These are phyloP conservation scores for Tulasnella sp. DNA, from an alignment of 768 basidiomycete species.

Conservation along the genomic window DNA sequence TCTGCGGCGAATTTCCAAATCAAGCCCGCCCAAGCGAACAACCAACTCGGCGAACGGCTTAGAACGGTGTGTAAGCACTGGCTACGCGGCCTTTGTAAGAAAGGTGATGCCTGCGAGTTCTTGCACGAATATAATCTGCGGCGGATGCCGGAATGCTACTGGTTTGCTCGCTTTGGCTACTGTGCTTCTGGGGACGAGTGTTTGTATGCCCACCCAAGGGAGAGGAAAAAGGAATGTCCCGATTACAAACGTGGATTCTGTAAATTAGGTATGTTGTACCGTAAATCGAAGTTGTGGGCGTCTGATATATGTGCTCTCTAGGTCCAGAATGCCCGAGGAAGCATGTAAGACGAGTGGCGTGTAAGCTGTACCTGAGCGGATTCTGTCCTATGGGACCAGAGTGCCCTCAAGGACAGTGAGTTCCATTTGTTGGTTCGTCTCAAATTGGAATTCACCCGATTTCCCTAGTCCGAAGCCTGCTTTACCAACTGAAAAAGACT, in stretches of 20 bases:
- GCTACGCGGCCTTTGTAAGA: conserved; percentile 95
- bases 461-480: conserved; percentile 58
- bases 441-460: conserved; percentile 13
- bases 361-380: conserved; percentile 81
- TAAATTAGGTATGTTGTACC: conserved; percentile 54
- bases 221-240: conserved; percentile 82
- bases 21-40: conserved; percentile 1
- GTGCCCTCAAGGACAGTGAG: conserved; percentile 82
- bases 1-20: conserved; percentile 84
- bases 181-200: conserved; percentile 97
- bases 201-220: conserved; percentile 89
- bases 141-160: conserved; percentile 98
- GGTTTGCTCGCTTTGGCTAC: conserved; percentile 96
- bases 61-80: conserved; percentile 82
- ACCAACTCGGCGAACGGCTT: conserved; percentile 28
- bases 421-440: conserved; percentile 21
- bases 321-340: conserved; percentile 84
- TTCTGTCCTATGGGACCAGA: conserved; percentile 86
- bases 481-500: conserved; percentile 55
- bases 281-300: conserved; percentile 8
- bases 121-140: conserved; percentile 97
- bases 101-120: conserved; percentile 96
- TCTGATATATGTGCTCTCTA: conserved; percentile 24
- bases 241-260: conserved; percentile 96
- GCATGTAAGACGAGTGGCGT: conserved; percentile 83